These are phyloP conservation scores for Helichrysum umbraculigerum DNA, from an alignment of 129 eudicot species.

Conservation along the genomic window DNA sequence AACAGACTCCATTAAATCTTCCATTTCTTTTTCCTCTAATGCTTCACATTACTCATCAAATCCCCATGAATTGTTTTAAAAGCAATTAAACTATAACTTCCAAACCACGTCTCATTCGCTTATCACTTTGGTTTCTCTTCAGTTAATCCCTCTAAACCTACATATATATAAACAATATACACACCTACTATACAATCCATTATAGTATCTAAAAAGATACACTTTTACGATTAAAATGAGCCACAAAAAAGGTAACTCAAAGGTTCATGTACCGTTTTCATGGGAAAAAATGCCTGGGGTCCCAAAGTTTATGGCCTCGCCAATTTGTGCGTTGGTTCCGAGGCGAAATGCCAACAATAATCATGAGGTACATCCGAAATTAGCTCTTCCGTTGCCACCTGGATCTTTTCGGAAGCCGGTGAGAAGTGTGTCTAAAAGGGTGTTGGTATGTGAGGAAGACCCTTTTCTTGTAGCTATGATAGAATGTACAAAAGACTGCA, in stretches of 20 bases:
- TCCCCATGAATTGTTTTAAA: constrained; percentile 31
- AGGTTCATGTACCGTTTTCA: constrained; percentile 31
- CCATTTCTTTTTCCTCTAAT: constrained; percentile 23
- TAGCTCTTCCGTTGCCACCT: constrained; percentile 37
- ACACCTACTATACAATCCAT: background rate
- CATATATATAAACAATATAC: background rate
- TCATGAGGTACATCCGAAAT: background rate
- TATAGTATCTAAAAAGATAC: background rate
- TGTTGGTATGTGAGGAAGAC: constrained; percentile 19
- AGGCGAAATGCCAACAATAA: background rate
- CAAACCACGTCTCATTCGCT: constrained; percentile 28
- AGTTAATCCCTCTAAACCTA: constrained; percentile 2
- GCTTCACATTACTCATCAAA: constrained; percentile 20
- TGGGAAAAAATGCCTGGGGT: constrained; percentile 40
- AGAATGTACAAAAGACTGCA: constrained; percentile 26
- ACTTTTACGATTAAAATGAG: constrained; percentile 22
- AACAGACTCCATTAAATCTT: constrained; percentile 30
- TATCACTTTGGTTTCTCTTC: constrained; percentile 15
- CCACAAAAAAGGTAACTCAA: constrained; percentile 10
- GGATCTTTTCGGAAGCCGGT: constrained; percentile 13
- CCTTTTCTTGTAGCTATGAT: constrained; percentile 33
- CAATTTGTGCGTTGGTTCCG: background rate
- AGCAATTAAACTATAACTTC: constrained; percentile 31
- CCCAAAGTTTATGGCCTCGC: constrained; percentile 35
- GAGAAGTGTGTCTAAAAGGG: constrained; percentile 21